Conservation (phyloP, 495 filamentous ascomycete species). For the Trypethelium eluteriae region DNA sequence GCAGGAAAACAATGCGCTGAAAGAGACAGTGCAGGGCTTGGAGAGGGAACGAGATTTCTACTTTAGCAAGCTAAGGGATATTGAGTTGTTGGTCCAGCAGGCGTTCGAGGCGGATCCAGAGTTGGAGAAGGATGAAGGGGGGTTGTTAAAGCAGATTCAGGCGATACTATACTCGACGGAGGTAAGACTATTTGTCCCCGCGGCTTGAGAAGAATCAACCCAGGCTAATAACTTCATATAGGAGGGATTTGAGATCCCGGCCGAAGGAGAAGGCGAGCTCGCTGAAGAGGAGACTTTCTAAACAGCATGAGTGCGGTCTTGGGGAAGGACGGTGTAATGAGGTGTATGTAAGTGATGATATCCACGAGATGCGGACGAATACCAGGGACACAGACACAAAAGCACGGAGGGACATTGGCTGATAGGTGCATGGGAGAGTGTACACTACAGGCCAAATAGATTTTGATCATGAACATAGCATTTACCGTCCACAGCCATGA, state of each 20-base stretch:
- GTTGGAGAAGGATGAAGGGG: conserved; percentile 85
- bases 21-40: conserved; percentile 41
- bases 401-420: background rate
- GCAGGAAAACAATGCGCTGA: conserved; percentile 69
- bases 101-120: conserved; percentile 85
- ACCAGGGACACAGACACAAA: background rate
- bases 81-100: conserved; percentile 85
- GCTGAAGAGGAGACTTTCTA: conserved; percentile 71
- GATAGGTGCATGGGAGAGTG: background rate
- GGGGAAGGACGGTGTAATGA: background rate
- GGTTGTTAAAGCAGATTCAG: conserved; percentile 89
- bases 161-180: conserved; percentile 95
- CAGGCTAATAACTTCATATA: conserved; percentile 19
- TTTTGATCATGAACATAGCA: background rate
- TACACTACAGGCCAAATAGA: background rate
- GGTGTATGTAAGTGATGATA: conserved; percentile 1
- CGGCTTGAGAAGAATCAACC: no score
- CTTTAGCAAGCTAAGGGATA: conserved; percentile 95
- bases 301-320: conserved; percentile 12
- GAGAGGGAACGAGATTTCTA: conserved; percentile 86
- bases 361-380: background rate
- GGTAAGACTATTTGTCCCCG: conserved; percentile 33
- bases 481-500: background rate
- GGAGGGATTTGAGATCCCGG: conserved; percentile 80
- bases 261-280: conserved; percentile 48